Conservation (phyloP, 306 rosid genomes). For the Mimosa pudica region DNA sequence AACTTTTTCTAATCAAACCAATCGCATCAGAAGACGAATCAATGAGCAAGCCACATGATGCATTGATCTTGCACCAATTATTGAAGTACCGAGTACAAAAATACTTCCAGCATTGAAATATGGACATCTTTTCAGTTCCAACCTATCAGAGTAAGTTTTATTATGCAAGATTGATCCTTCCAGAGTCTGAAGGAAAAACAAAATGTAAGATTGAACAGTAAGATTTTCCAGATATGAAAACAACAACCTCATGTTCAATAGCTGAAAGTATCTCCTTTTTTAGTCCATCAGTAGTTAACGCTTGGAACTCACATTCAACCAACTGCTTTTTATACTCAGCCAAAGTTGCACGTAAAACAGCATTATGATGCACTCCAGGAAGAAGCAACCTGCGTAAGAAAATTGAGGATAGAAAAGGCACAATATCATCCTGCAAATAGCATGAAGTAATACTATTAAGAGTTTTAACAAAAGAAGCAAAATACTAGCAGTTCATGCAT, state of each 20-base stretch:
- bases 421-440: slow-evolving; percentile 67
- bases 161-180: background rate
- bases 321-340: slow-evolving; percentile 79
- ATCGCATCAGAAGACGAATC: slow-evolving; percentile 61
- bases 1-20: slow-evolving; percentile 78
- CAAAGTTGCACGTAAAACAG: slow-evolving; percentile 75
- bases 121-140: slow-evolving; percentile 58
- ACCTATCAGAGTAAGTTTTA: slow-evolving; percentile 57
- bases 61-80: slow-evolving; percentile 90
- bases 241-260: slow-evolving; percentile 81
- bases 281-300: slow-evolving; percentile 78
- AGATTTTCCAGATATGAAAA: slow-evolving; percentile 32
- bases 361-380: slow-evolving; percentile 81
- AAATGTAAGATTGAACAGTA: slow-evolving; percentile 17
- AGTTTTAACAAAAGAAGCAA: slow-evolving; percentile 35
- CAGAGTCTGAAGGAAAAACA: slow-evolving; percentile 13
- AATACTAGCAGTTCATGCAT: background rate
- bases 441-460: slow-evolving; percentile 26
- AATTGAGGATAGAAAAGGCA: slow-evolving; percentile 73
- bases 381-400: slow-evolving; percentile 82
- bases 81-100: slow-evolving; percentile 69
- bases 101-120: slow-evolving; percentile 75
- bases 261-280: slow-evolving; percentile 86
- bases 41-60: slow-evolving; percentile 65
- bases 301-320: slow-evolving; percentile 72